phyloP scores from a whole-genome alignment of 257 asterid genomes.

The Leptodermis oblonga region DNA sequence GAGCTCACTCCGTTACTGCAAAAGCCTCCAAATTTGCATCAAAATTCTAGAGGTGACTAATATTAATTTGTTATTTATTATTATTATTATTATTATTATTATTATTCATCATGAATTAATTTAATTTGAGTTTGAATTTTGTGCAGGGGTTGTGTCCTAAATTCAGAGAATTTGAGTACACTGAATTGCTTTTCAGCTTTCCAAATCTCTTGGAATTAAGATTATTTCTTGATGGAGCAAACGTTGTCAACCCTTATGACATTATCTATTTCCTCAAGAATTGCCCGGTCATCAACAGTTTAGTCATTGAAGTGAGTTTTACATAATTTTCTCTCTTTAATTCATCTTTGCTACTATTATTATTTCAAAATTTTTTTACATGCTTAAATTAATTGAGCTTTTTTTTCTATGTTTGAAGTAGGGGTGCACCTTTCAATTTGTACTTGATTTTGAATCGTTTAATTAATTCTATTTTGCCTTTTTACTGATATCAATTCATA shows the following conservation, averaged over 20 bases:
- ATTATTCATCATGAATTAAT: too few species aligned
- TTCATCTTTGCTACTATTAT: not conserved
- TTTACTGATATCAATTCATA: too few species aligned
- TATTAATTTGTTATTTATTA: too few species aligned
- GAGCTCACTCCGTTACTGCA: conserved; percentile 5
- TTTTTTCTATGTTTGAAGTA: too few species aligned
- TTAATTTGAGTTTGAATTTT: not conserved
- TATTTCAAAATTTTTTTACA: too few species aligned
- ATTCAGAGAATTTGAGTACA: conserved; percentile 5
- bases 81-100: too few species aligned
- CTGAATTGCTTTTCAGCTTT: conserved; percentile 15
- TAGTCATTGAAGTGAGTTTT: conserved; percentile 24
- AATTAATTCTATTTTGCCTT: too few species aligned
- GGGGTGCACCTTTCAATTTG: too few species aligned
- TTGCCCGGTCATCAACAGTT: conserved; percentile 21
- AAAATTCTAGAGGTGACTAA: conserved; percentile 36
- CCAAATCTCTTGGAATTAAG: conserved; percentile 23
- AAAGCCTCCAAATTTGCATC: conserved; percentile 12
- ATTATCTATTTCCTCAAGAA: conserved; percentile 23
- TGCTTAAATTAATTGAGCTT: too few species aligned
- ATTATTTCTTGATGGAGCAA: conserved; percentile 15
- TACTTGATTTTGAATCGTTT: too few species aligned
- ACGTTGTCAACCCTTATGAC: conserved; percentile 19
- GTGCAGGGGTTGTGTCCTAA: conserved; percentile 25
- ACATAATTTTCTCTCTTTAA: not conserved